phyloP scores from a whole-genome alignment of 768 basidiomycete genomes.

The Termitomyces eurrhizus region DNA sequence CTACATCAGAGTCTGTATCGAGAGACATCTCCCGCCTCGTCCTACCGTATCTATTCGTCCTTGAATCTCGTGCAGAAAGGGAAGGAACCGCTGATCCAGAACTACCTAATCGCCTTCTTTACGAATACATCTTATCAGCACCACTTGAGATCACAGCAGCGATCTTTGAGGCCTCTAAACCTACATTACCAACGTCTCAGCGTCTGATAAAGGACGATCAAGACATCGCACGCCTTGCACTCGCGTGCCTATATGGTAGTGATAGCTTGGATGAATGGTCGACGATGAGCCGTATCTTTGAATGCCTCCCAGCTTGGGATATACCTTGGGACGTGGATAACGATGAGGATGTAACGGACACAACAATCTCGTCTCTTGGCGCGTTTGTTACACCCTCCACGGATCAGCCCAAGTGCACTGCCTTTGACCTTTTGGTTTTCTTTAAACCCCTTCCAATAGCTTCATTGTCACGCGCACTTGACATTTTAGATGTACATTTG shows the following conservation, averaged over 20 bases:
- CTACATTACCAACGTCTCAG: conserved; percentile 66
- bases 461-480: conserved; percentile 78
- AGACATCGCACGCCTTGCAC: conserved; percentile 80
- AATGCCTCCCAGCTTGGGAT: conserved; percentile 94
- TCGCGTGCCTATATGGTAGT: conserved; percentile 87
- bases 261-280: conserved; percentile 69
- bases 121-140: conserved; percentile 68
- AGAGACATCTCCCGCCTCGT: conserved; percentile 73
- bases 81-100: conserved; percentile 63
- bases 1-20: conserved; percentile 61
- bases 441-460: conserved; percentile 74
- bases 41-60: conserved; percentile 88
- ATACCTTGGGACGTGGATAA: conserved; percentile 50
- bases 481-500: conserved; percentile 90
- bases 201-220: conserved; percentile 79
- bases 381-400: conserved; percentile 76
- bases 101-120: conserved; percentile 61
- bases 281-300: conserved; percentile 89
- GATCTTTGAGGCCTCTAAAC: conserved; percentile 90
- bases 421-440: conserved; percentile 75
- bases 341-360: conserved; percentile 74
- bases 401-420: conserved; percentile 45
- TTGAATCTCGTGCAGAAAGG: conserved; percentile 86
- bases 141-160: conserved; percentile 66
- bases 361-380: conserved; percentile 77